These are phyloP conservation scores for Diaporthe amygdali DNA, from an alignment of 2,329 filamentous ascomycete genomes.

Conservation along the genomic window DNA sequence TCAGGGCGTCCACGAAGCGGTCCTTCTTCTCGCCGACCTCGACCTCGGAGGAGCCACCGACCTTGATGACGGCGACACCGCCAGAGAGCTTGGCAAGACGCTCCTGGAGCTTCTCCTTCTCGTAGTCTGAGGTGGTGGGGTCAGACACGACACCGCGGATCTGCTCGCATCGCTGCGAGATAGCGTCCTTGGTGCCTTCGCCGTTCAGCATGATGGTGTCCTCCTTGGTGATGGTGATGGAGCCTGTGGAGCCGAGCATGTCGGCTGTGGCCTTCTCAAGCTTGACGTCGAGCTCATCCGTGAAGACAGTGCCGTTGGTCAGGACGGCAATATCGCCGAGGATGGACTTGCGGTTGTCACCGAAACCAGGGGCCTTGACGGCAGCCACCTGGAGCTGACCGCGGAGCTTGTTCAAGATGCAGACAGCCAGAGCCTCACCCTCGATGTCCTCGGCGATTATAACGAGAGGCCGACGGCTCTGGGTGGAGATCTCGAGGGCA, in stretches of 20 bases:
- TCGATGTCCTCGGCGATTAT: conserved; percentile 99
- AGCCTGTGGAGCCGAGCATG: conserved; percentile 95
- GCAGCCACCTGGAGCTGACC: conserved; percentile 98
- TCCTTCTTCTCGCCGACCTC: conserved; percentile 99
- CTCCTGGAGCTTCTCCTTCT: conserved; percentile 99
- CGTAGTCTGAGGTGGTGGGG: conserved; percentile 94
- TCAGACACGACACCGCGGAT: conserved; percentile 97
- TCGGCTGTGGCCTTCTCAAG: conserved; percentile 97
- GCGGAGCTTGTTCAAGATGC: conserved; percentile 99
- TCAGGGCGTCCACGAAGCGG: conserved; percentile 96
- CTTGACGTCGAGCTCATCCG: conserved; percentile 97
- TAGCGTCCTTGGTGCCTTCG: conserved; percentile 91
- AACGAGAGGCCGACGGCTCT: conserved; percentile 91
- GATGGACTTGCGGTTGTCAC: conserved; percentile 99
- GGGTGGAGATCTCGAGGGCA: conserved; percentile 94
- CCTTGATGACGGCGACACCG: conserved; percentile 99
- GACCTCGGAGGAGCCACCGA: conserved; percentile 95
- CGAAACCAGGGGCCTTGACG: conserved; percentile 98
- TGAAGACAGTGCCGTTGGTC: conserved; percentile 97
- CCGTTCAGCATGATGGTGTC: conserved; percentile 99
- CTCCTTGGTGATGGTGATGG: conserved; percentile 99
- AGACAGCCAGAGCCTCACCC: conserved; percentile 96
- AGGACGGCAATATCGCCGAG: conserved; percentile 95
- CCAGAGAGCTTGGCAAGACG: conserved; percentile 99
- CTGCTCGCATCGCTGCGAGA: conserved; percentile 96